Evolutionary conservation across 371 early-diverging fungal species (phyloP).

Genomic region (Smittium culicis): DNA sequence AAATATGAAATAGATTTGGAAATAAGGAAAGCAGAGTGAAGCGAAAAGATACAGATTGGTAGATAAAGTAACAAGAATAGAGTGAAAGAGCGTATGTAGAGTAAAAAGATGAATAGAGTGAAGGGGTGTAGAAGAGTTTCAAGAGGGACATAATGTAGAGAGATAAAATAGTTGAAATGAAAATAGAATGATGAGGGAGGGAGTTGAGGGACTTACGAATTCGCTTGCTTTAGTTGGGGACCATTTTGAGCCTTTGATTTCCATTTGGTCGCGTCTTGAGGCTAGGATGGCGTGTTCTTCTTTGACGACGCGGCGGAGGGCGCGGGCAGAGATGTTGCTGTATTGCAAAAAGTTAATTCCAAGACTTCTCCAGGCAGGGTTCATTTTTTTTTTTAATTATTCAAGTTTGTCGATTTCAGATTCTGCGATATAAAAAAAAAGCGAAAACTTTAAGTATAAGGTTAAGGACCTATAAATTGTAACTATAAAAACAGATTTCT

Average conservation of each 20-base stretch:
- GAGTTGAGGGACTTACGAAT: background rate
- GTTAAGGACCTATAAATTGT: too few species aligned
- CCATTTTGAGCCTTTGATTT: conserved; percentile 27
- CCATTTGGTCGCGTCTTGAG: conserved; percentile 23
- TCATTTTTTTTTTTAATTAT: background rate
- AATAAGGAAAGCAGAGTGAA: too few species aligned
- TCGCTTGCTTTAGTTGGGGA: conserved; percentile 21
- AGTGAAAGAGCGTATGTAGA: too few species aligned
- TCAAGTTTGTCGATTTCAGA: background rate
- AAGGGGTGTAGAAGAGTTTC: too few species aligned
- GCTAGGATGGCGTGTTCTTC: conserved; percentile 25
- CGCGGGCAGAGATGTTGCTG: conserved; percentile 31
- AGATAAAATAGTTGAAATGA: too few species aligned
- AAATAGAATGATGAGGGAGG: background rate
- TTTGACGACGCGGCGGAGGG: conserved; percentile 26
- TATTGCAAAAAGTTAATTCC: conserved; percentile 28
- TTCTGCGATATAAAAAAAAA: too few species aligned
- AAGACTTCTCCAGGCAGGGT: conserved; percentile 1
- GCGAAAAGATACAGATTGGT: too few species aligned
- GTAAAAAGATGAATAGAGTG: too few species aligned
- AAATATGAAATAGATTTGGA: background rate
- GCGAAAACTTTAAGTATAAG: too few species aligned
- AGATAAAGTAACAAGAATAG: too few species aligned
- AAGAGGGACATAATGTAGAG: too few species aligned
- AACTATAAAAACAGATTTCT: too few species aligned